A percentile compares a stretch with the other conserved stretches of the same genome.
These are phyloP conservation scores for Fusarium tuaranense DNA, from an alignment of 2,329 filamentous ascomycete species.

Conservation along the genomic window DNA sequence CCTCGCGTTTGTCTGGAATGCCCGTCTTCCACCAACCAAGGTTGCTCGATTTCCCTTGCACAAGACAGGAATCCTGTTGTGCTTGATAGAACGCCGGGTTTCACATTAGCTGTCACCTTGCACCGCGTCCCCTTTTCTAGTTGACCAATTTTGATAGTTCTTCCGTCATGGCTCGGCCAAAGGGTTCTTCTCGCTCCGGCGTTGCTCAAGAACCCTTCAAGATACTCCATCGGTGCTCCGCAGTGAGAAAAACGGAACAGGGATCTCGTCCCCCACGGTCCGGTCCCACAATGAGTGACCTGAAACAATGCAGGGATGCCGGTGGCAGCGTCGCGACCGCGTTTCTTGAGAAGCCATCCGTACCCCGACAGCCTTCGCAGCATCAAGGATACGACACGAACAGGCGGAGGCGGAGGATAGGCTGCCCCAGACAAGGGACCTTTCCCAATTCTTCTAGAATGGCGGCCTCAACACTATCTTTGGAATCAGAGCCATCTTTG, in stretches of 20 bases:
- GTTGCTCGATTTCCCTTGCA: conserved; percentile 21
- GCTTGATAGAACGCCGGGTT: neutral
- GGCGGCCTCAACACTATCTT: conserved; percentile 1
- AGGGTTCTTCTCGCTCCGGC: conserved; percentile 5
- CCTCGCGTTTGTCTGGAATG: conserved; percentile 16
- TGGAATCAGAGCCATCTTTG: conserved; percentile 9
- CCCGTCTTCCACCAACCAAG: neutral
- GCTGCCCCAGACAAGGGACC: neutral
- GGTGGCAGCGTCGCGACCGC: conserved; percentile 23
- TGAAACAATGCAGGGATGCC: conserved; percentile 44
- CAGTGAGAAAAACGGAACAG: conserved; percentile 20
- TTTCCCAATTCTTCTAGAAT: conserved; percentile 21
- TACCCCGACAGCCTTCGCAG: conserved; percentile 15
- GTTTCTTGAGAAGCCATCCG: conserved; percentile 30
- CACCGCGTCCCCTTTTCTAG: neutral
- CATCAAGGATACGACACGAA: conserved; percentile 14
- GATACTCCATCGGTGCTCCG: neutral
- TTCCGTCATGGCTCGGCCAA: neutral
- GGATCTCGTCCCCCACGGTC: conserved; percentile 36
- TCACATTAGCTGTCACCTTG: neutral
- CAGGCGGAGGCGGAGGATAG: conserved; percentile 8
- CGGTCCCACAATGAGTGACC: conserved; percentile 41
- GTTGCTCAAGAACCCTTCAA: neutral
- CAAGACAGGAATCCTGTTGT: neutral
- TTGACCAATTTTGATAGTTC: neutral